A percentile compares a stretch with the other conserved stretches of the same genome.
Evolutionary conservation across 1,284 basidiomycete species (phyloP).

Genomic region (Athelia psychrophila): DNA sequence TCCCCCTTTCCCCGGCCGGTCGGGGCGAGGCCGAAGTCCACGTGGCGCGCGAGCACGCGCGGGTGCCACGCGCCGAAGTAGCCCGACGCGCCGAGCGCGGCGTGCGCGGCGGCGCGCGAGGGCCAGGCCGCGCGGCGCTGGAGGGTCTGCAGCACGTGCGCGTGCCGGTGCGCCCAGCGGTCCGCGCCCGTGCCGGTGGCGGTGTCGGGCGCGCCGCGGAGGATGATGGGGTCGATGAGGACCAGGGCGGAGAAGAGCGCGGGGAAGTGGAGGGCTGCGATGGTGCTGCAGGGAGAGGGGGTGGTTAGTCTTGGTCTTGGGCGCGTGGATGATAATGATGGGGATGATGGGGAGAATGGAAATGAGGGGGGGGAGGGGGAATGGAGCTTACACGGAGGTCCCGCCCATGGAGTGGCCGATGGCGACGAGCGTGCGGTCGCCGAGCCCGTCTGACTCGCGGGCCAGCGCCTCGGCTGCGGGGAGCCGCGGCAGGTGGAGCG

Average conservation of each 20-base stretch:
- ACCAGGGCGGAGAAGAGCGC: background rate
- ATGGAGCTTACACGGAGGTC: background rate
- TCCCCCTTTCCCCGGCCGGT: background rate
- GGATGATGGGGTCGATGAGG: slow-evolving; percentile 22
- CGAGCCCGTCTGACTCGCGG: background rate
- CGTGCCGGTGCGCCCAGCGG: background rate
- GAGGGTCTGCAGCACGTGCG: background rate
- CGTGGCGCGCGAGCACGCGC: background rate
- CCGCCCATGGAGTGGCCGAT: background rate
- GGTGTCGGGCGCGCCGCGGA: background rate
- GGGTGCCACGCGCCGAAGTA: background rate
- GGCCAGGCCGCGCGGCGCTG: background rate
- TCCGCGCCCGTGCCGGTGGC: background rate
- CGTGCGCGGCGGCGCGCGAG: background rate
- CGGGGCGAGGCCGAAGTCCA: background rate
- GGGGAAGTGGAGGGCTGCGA: slow-evolving; percentile 41
- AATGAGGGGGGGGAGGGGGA: background rate
- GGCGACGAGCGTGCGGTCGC: background rate
- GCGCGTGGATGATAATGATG: no score
- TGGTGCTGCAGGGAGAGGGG: slow-evolving; percentile 36
- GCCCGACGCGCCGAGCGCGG: background rate
- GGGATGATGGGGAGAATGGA: background rate
- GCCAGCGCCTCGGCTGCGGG: background rate
- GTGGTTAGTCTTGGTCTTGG: no score
- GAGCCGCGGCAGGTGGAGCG: background rate